Base-by-base conservation (phyloP, 768 basidiomycete species). In the Cantharellus cinnabarinus region DNA sequence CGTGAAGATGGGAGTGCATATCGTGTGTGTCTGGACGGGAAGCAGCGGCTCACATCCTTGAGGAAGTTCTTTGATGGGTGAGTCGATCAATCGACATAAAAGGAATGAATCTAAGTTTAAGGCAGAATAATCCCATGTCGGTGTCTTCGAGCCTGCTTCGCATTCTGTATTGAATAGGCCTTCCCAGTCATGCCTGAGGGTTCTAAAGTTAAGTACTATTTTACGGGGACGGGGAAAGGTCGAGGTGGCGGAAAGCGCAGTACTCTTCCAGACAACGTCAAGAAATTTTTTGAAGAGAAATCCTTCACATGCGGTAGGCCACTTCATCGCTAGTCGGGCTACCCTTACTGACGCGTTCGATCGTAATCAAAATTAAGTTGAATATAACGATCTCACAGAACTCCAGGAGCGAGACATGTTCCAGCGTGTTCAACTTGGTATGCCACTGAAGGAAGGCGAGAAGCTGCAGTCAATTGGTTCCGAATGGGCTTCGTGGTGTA, bases 1-100 rank as follows among this genome's bases (percentile, higher is more conserved):
- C 52, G 20, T 50, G 34, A 50, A 41, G 74, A 76, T 58, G 71
- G 71, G 1, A 72, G 74, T 0, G 75, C 72, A 2, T 71, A 74
- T 61, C 64, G 63, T 1, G 63, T 75, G 14, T 66, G 72, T 63
- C 67, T 74, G 34, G 83, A 84, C 62, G 87, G 87, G n/a, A 89
- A 89, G 65, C 87, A 89, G 66, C 71, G 87, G 38, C 67, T 84
- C 61, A 82, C 83, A 0, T 85, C 83, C 0, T 81, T 89, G 53
- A 73, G 79, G 52, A 72, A 74, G 40, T 57, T 57, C 41, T 40
- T 57, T 57, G 56, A 57, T 40, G 56, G 56, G 56, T 57, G 14
- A 48, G 2, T 58, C 63, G 62, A 52, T 59, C 62, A 79, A 79
- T 82, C 83, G 64, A 76, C 78, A 44, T 76, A 79, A 81, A 63